Conservation (phyloP, 441 rosid genomes). For the Geranium incanum region DNA sequence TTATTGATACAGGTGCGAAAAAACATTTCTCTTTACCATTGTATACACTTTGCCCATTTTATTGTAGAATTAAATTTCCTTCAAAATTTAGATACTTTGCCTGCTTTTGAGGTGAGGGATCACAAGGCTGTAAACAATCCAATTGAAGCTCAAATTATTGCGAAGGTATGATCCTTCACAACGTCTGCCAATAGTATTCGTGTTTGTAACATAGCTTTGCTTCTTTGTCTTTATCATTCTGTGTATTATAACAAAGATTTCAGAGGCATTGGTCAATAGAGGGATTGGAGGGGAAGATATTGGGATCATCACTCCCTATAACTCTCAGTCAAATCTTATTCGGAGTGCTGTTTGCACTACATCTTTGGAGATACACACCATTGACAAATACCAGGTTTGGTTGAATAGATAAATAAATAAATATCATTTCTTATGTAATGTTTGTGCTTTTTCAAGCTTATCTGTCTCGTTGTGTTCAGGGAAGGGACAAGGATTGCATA, state of each 20-base stretch:
- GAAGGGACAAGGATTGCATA: slow-evolving; percentile 92
- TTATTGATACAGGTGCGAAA: slow-evolving; percentile 66
- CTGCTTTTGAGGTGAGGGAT: slow-evolving; percentile 73
- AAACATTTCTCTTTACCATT: slow-evolving; percentile 11
- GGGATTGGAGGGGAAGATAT: slow-evolving; percentile 69
- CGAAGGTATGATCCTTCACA: slow-evolving; percentile 42
- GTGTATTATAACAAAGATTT: slow-evolving; percentile 35
- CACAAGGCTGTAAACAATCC: slow-evolving; percentile 69
- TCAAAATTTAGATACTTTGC: slow-evolving; percentile 50
- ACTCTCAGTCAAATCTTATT: slow-evolving; percentile 80
- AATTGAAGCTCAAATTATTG: slow-evolving; percentile 67
- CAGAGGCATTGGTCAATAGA: slow-evolving; percentile 45
- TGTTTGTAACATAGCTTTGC: neutral
- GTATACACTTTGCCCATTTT: slow-evolving; percentile 1
- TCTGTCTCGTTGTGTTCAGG: slow-evolving; percentile 36
- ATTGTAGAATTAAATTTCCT: slow-evolving; percentile 19
- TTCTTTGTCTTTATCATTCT: neutral
- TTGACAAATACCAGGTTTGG: slow-evolving; percentile 98
- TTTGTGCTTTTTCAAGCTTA: neutral
- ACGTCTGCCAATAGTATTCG: slow-evolving; percentile 5
- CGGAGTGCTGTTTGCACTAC: slow-evolving; percentile 30
- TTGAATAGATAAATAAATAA: slow-evolving; percentile 23
- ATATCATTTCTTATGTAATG: neutral
- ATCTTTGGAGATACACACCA: slow-evolving; percentile 84
- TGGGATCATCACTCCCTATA: slow-evolving; percentile 92